Base-by-base conservation (phyloP, 1,284 basidiomycete species). In the Sporisorium exsertum region DNA sequence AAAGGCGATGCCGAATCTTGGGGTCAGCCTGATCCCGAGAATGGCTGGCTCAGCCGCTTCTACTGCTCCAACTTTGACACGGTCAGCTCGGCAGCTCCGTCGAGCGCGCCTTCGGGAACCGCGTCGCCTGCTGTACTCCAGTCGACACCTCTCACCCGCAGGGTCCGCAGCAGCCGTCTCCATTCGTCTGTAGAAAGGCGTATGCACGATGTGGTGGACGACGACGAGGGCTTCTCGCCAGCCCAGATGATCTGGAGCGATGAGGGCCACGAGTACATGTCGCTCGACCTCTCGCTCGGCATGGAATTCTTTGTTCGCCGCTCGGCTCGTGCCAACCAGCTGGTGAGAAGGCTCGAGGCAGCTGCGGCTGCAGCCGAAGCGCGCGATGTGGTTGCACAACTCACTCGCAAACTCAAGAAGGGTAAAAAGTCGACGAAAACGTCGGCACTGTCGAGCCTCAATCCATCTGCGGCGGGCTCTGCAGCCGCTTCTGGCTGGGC, bases 231-330 rank as follows among this genome's bases (percentile, higher is more conserved):
- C 45, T 67, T 71, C 51, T 64, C 64, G 50, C 73, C 73, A 3
- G 73, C 73, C 24, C 68, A 66, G 45, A 73, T 82, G 58, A 63
- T 73, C 57, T 82, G 81, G 81, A 72, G 68, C 47, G 81, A 83
- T 49, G 64, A 70, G 37, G 79, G 77, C 9, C 74, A 80, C 58
- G 78, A 83, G 53, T 83, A 83, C 72, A 63, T 78, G 58, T 70
- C 66, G 45, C 75, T 83, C 35, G 64, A 75, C 42, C 65, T 81
- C 9, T 70, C 78, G 49, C 64, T 83, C 9, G 81, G 81, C 26
- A 75, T 80, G 61, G 81, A 83, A 45, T 83, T 81, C 75, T 83
- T 83, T 53, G 80, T 78, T 1, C 68, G 80, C 4, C 72, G 74
- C 18, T 78, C 80, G 3, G 80, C 80, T 0, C 65, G 80, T 29